Conservation (phyloP, 176 grass and related monocot genomes). For the Miscanthus lutarioriparius region DNA sequence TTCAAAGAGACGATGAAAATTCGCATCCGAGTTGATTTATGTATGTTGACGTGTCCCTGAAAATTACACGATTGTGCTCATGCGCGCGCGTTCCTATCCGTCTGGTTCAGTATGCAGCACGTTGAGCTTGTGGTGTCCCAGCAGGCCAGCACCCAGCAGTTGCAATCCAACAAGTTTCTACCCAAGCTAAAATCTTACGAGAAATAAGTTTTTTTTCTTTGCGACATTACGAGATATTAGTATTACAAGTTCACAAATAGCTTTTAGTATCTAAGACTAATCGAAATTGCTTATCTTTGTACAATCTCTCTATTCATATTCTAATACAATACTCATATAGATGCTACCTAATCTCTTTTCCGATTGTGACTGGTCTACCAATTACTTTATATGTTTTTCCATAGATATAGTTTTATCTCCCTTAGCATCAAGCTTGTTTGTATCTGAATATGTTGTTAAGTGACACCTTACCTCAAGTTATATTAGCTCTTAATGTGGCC, state of each 20-base stretch:
- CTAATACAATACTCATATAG: too few relatives aligned
- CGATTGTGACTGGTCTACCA: too few relatives aligned
- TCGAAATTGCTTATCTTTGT: too few relatives aligned
- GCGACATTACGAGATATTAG: too few relatives aligned
- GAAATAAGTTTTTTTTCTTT: not conserved
- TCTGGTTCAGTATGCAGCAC: not conserved
- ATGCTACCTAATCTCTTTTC: too few relatives aligned
- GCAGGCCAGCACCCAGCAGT: not conserved
- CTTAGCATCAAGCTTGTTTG: too few relatives aligned
- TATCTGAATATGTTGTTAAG: not conserved
- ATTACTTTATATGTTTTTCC: not conserved
- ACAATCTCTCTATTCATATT: too few relatives aligned
- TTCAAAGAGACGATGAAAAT: not conserved
- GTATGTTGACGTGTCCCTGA: not conserved
- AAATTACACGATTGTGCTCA: slow-evolving; percentile 4
- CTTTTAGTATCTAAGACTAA: not conserved
- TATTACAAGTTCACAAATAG: not conserved
- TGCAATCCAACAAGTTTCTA: not conserved
- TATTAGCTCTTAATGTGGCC: not conserved
- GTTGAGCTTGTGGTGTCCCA: not conserved
- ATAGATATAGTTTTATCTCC: not conserved
- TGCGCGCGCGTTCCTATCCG: not conserved
- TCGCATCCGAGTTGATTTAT: not conserved
- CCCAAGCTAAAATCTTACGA: not conserved
- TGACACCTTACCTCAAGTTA: not conserved